A percentile compares a stretch with the other conserved stretches of the same genome.
Evolutionary conservation across 352 stramenopile genomes (phyloP).

Genomic region (Pythium phragmitis): DNA sequence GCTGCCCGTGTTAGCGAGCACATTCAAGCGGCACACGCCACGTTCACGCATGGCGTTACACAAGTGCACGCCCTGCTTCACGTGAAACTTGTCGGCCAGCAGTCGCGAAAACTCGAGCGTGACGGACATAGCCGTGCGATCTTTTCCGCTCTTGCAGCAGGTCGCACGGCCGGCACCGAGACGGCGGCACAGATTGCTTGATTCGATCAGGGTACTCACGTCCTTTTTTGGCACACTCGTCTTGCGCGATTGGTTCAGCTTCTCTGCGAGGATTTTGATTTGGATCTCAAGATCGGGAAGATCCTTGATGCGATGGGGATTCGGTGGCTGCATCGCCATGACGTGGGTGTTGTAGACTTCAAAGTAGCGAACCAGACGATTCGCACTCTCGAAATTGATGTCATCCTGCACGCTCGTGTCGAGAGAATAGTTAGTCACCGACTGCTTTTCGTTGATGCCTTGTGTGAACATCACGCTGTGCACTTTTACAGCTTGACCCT

Average conservation of each 20-base stretch:
- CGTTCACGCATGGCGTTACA: slow-evolving; percentile 86
- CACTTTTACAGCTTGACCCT: slow-evolving; percentile 71
- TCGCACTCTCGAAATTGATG: slow-evolving; percentile 77
- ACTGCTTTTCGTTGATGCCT: slow-evolving; percentile 94
- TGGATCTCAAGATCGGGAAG: slow-evolving; percentile 55
- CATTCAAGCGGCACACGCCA: slow-evolving; percentile 80
- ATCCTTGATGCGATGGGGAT: slow-evolving; percentile 29
- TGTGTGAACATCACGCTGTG: slow-evolving; percentile 86
- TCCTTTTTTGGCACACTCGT: slow-evolving; percentile 82
- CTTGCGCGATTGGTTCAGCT: slow-evolving; percentile 54
- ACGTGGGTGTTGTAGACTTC: slow-evolving; percentile 72
- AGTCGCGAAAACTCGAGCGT: slow-evolving; percentile 94
- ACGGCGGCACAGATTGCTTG: slow-evolving; percentile 86
- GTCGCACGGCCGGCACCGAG: slow-evolving; percentile 91
- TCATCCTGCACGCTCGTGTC: slow-evolving; percentile 86
- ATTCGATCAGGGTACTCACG: slow-evolving; percentile 85
- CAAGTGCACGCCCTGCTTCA: slow-evolving; percentile 83
- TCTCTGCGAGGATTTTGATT: slow-evolving; percentile 52
- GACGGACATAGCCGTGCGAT: slow-evolving; percentile 97
- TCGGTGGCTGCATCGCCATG: slow-evolving; percentile 14
- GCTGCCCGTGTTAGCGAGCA: slow-evolving; percentile 85
- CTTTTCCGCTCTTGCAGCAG: slow-evolving; percentile 98
- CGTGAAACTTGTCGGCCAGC: slow-evolving; percentile 84
- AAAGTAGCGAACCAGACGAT: slow-evolving; percentile 73
- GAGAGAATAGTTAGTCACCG: slow-evolving; percentile 83